These are phyloP conservation scores for Aspergillus pseudonomiae DNA, from an alignment of 2,329 filamentous ascomycete species.

Conservation along the genomic window DNA sequence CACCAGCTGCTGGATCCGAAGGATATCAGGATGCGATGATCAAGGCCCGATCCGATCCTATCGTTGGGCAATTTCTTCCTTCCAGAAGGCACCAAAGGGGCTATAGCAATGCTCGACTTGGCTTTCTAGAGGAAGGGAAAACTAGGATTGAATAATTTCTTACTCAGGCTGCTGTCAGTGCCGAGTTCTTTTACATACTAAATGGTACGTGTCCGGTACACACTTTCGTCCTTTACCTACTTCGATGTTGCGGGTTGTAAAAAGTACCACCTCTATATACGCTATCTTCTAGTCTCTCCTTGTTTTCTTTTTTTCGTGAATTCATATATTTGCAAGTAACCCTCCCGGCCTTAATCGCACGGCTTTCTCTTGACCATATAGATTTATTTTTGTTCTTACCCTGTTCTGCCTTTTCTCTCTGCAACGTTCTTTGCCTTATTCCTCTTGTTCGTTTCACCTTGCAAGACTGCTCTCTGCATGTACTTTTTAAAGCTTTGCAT, in stretches of 20 bases:
- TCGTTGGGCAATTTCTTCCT: slow-evolving; percentile 74
- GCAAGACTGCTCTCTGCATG: background rate
- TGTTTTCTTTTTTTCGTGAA: background rate
- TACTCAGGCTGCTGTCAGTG: background rate
- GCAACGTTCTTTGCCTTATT: background rate
- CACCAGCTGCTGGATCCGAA: slow-evolving; percentile 80
- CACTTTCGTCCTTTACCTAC: background rate
- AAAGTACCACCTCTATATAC: background rate
- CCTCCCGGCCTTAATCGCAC: background rate
- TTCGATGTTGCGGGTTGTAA: background rate
- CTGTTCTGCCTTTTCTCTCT: slow-evolving; percentile 2
- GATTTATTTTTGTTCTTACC: slow-evolving; percentile 1
- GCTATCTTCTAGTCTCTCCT: background rate
- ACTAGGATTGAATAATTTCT: slow-evolving; percentile 78
- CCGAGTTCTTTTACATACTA: background rate
- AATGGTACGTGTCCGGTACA: slow-evolving; percentile 6
- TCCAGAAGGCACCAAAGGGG: slow-evolving; percentile 73
- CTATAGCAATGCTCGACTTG: slow-evolving; percentile 77
- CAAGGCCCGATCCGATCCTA: slow-evolving; percentile 77
- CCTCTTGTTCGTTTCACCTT: background rate
- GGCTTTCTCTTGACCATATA: background rate
- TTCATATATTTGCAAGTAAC: background rate
- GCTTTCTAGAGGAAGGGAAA: slow-evolving; percentile 94
- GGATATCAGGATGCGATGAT: slow-evolving; percentile 84
- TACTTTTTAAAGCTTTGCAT: background rate